Evolutionary conservation across 306 rosid genomes (phyloP).

Genomic region (Boehmeria nivea): DNA sequence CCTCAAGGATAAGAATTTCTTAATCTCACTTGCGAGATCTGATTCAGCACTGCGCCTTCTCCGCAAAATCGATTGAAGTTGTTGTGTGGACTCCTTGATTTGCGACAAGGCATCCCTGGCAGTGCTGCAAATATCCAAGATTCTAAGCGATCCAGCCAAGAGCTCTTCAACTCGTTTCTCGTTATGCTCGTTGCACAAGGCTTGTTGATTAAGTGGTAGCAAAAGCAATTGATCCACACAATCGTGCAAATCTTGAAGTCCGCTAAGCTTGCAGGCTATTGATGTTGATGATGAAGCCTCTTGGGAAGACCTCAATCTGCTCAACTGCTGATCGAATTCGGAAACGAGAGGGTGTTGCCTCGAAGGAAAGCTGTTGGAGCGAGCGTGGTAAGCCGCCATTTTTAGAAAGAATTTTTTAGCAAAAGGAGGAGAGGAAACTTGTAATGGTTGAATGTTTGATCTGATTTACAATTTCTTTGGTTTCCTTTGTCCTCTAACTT

Average conservation of each 20-base stretch:
- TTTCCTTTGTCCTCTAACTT: background rate
- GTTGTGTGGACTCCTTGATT: constrained; percentile 12
- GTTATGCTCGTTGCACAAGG: constrained; percentile 18
- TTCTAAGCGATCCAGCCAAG: constrained; percentile 32
- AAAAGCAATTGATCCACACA: constrained; percentile 31
- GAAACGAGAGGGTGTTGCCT: constrained; percentile 36
- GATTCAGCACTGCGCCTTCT: constrained; percentile 15
- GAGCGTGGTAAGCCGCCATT: constrained; percentile 27
- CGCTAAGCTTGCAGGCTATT: constrained; percentile 20
- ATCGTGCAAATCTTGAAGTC: constrained; percentile 34
- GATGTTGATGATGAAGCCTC: constrained; percentile 20
- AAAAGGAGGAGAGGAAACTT: background rate
- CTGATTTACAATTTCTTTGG: background rate
- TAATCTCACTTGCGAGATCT: constrained; percentile 17
- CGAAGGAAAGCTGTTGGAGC: constrained; percentile 40
- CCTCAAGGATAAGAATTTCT: constrained; percentile 21
- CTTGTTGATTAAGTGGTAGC: constrained; percentile 32
- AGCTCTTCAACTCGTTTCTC: constrained; percentile 25
- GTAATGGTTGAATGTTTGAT: background rate
- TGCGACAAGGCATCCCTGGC: constrained; percentile 25
- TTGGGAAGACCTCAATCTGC: constrained; percentile 20
- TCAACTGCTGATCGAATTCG: constrained; percentile 30
- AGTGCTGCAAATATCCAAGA: constrained; percentile 23
- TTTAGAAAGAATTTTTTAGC: background rate
- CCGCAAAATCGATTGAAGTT: constrained; percentile 25